These are phyloP conservation scores for Polyplosphaeria fusca DNA, from an alignment of 495 filamentous ascomycete genomes.

Conservation along the genomic window DNA sequence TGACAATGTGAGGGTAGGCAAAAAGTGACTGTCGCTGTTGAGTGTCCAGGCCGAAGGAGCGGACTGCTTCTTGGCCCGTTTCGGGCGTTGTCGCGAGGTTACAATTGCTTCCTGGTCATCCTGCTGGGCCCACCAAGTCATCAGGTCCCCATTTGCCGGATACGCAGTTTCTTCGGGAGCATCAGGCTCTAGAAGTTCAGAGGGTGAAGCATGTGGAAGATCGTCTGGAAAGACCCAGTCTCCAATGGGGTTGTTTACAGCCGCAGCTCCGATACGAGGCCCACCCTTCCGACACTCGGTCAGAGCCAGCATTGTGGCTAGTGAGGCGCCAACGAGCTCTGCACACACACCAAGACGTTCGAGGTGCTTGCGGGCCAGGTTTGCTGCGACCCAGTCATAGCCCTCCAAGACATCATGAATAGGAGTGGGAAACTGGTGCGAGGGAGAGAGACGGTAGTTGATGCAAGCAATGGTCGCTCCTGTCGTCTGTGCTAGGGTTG, in stretches of 20 bases:
- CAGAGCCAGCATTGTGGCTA: conserved; percentile 57
- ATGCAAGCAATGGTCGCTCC: conserved; percentile 39
- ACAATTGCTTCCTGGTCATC: conserved; percentile 6
- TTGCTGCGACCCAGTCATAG: conserved; percentile 45
- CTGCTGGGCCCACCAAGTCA: conserved; percentile 14
- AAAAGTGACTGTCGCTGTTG: conserved; percentile 18
- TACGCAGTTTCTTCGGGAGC: conserved; percentile 20
- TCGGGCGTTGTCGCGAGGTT: conserved; percentile 1
- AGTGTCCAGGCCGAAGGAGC: conserved; percentile 15
- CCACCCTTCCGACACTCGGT: conserved; percentile 51
- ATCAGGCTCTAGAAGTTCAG: conserved; percentile 11
- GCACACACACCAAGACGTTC: conserved; percentile 49
- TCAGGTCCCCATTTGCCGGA: conserved; percentile 18
- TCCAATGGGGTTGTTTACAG: conserved; percentile 43
- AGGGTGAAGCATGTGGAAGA: conserved; percentile 3
- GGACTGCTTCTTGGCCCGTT: conserved; percentile 8
- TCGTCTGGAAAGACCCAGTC: conserved; percentile 43
- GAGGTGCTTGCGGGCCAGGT: conserved; percentile 32
- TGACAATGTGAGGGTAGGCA: conserved; percentile 41
- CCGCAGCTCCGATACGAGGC: conserved; percentile 40
- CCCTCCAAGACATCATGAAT: conserved; percentile 44
- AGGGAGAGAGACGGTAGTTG: conserved; percentile 38
- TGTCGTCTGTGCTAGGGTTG: conserved; percentile 20
- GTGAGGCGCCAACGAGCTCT: conserved; percentile 53
- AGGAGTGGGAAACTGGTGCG: conserved; percentile 40